A percentile compares a stretch with the other conserved stretches of the same genome.
phyloP scores from a whole-genome alignment of 768 basidiomycete genomes.

The Albatrellus ellisii region DNA sequence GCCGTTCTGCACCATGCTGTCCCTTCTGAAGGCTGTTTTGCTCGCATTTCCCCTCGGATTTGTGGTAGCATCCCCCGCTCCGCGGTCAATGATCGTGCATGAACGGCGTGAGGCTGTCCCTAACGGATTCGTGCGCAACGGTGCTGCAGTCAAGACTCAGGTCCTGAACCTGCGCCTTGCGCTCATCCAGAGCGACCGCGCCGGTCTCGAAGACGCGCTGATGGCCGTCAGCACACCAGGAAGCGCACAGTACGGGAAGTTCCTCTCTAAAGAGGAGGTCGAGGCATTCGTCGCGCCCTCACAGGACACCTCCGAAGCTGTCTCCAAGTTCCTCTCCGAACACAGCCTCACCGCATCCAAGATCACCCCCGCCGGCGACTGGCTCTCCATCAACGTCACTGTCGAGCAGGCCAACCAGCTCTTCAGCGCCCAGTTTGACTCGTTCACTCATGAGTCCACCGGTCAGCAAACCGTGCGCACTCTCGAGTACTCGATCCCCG shows the following conservation, averaged over 20 bases:
- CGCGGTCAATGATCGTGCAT: background rate
- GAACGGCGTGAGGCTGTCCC: background rate
- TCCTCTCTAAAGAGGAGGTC: background rate
- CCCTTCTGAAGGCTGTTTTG: too few species aligned
- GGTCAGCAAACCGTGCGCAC: conserved; percentile 9
- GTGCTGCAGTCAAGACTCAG: conserved; percentile 6
- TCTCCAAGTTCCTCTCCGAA: conserved; percentile 17
- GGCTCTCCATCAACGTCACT: conserved; percentile 16
- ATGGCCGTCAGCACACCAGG: conserved; percentile 5
- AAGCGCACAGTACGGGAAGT: background rate
- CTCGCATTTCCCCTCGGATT: background rate
- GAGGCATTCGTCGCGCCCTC: conserved; percentile 13
- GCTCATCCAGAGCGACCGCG: conserved; percentile 8
- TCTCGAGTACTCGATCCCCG: conserved; percentile 5
- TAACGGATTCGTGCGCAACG: background rate
- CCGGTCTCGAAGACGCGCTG: conserved; percentile 8
- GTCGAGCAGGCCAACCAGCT: conserved; percentile 18
- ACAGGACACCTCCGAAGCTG: conserved; percentile 14
- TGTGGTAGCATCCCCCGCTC: background rate
- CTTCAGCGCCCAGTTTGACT: background rate
- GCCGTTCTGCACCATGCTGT: too few species aligned
- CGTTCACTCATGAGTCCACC: conserved; percentile 2
- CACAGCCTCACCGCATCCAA: conserved; percentile 16
- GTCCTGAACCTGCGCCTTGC: conserved; percentile 10
- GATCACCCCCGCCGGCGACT: conserved; percentile 19